A percentile compares a stretch with the other conserved stretches of the same genome.
phyloP scores from a whole-genome alignment of 257 asterid species.

The Euphrasia confusa region DNA sequence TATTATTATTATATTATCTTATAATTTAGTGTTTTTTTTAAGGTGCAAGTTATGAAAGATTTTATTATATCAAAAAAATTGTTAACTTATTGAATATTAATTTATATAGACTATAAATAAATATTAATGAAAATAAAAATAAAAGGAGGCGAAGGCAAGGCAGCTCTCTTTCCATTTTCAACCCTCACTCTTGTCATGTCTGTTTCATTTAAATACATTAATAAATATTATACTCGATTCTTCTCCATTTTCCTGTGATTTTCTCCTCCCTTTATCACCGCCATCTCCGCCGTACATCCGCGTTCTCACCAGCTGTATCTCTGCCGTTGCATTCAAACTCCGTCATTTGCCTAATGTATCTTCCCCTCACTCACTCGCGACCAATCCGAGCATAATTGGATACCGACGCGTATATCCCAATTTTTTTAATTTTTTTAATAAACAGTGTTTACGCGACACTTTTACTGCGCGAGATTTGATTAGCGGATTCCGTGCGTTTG shows the following conservation, averaged over 20 bases:
- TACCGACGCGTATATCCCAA: slow-evolving; percentile 11
- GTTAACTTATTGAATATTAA: too few species aligned
- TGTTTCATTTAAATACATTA: slow-evolving; percentile 6
- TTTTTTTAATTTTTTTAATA: not conserved
- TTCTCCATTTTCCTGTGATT: not conserved
- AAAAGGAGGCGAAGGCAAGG: not conserved
- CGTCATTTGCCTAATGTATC: not conserved
- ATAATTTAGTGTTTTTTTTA: too few species aligned
- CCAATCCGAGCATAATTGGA: slow-evolving; percentile 11
- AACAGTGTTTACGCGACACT: not conserved
- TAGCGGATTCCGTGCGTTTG: slow-evolving; percentile 16
- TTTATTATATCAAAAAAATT: too few species aligned
- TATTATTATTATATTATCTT: too few species aligned
- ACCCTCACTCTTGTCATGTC: not conserved
- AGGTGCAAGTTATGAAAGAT: too few species aligned
- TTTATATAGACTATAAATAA: too few species aligned
- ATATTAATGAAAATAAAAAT: too few species aligned
- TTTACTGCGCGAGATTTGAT: slow-evolving; percentile 20
- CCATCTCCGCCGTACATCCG: slow-evolving; percentile 21
- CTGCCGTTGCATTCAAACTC: slow-evolving; percentile 5
- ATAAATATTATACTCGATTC: not conserved
- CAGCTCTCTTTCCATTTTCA: not conserved
- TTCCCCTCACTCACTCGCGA: not conserved
- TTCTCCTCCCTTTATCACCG: slow-evolving; percentile 19
- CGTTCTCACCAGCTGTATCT: slow-evolving; percentile 21